These are phyloP conservation scores for Penicillium brevicompactum DNA, from an alignment of 2,329 filamentous ascomycete species.

Conservation along the genomic window DNA sequence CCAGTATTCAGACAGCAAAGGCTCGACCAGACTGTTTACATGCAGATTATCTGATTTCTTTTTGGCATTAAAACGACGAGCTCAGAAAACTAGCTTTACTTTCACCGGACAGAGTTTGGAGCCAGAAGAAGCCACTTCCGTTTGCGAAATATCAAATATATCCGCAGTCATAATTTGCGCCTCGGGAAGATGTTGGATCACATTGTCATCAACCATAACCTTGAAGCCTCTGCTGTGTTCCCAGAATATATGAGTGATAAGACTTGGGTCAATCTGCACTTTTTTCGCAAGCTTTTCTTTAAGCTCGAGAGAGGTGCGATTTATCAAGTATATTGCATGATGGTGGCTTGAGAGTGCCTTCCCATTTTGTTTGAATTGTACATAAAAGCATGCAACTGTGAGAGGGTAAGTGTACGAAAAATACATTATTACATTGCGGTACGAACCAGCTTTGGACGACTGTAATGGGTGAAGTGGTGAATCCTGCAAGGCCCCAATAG, in stretches of 20 bases:
- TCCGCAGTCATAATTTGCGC: not conserved
- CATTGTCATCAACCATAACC: constrained; percentile 74
- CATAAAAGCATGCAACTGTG: constrained; percentile 80
- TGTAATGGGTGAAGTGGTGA: no score
- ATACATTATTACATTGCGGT: no score
- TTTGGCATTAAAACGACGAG: not conserved
- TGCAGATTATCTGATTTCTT: not conserved
- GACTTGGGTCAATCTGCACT: constrained; percentile 71
- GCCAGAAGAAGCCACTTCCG: not conserved
- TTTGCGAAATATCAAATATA: not conserved
- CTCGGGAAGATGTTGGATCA: not conserved
- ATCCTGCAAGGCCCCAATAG: not conserved
- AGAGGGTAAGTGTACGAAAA: constrained; percentile 20
- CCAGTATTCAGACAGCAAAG: no score
- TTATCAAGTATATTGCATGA: constrained; percentile 77
- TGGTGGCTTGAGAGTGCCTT: constrained; percentile 62
- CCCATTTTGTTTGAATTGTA: constrained; percentile 58
- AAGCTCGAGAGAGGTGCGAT: constrained; percentile 72
- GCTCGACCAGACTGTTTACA: no score
- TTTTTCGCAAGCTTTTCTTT: constrained; percentile 70
- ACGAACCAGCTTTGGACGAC: no score
- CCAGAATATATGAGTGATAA: constrained; percentile 69
- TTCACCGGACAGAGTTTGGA: no score
- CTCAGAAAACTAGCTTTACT: no score
- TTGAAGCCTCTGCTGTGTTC: constrained; percentile 72